Base-by-base conservation (phyloP, 2,329 filamentous ascomycete genomes). In the Peltaster fructicola region DNA sequence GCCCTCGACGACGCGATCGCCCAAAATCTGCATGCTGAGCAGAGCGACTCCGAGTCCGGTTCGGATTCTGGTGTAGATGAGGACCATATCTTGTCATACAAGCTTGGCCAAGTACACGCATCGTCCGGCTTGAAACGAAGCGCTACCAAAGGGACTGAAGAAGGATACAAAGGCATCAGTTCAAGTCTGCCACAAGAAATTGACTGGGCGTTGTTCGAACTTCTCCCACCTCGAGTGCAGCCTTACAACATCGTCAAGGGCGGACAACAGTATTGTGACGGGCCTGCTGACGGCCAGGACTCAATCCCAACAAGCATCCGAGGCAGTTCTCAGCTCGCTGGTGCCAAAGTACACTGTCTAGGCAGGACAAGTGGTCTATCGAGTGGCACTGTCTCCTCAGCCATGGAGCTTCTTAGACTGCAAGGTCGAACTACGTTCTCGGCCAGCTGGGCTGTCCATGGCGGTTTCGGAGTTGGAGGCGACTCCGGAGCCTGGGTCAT, bases 401-500 rank as follows among this genome's bases (percentile, higher is more conserved):
- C 75, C 0, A 69, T 93, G 54, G 74, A 74, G 0, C 74, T 79
- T 2, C 78, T 95, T 31, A 90, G 88, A 49, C 74, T 95, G 20
- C 78, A 80, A 41, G 84, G 81, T 1, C 77, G 85, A 9, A 63
- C 66, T 21, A 81, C 78, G 5, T 81, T 84, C 20, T 81, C 75
- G 9, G 73, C 79, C 27, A 77, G 61, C 42, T 74, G 69, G 57
- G 62, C 62, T 27, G 66, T 73, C 15, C 56, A 62, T 13, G 67
- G 68, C 17, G 61, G 61, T 17, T 69, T 71, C 38, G 36, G 43
- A 52, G 69, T 88, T 8, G 84, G 84, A 2, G 85, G 85, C 10
- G 85, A 95, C 47, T 85, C 76, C 5, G 85, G 85, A 4, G 85
- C 85, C 1, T 95, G 85, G 85, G 69, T 95, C 4, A 71, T 93